Percentiles rank a stretch among this genome's conserved stretches.
Conservation (phyloP, 1,284 basidiomycete genomes). For the Cutaneotrichosporon sp. region DNA sequence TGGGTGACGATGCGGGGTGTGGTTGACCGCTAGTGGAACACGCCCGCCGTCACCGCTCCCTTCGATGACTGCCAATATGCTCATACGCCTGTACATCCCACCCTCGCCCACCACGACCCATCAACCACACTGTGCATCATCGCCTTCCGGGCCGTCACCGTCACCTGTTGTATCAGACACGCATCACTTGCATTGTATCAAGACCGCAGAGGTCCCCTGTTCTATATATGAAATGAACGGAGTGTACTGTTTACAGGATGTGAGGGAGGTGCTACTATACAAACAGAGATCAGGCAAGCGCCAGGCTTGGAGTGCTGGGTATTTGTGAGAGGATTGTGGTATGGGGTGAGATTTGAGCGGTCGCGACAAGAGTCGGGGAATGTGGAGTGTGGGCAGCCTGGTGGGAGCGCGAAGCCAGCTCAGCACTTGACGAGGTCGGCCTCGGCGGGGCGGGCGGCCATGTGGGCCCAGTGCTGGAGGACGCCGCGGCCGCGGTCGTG, state of each 20-base stretch:
- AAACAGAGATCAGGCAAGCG: no score
- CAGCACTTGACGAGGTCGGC: neutral
- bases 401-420: neutral
- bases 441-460: constrained; percentile 14
- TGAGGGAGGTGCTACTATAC: no score
- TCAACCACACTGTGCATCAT: neutral
- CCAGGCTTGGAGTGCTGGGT: no score
- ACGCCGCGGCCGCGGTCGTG: constrained; percentile 46
- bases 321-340: no score
- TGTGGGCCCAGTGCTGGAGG: constrained; percentile 41
- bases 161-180: neutral
- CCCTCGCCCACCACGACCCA: neutral
- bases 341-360: no score
- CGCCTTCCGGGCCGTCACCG: neutral
- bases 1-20: neutral
- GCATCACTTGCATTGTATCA: constrained; percentile 2
- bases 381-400: no score
- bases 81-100: no score
- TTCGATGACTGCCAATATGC: neutral
- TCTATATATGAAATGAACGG: constrained; percentile 1
- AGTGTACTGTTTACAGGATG: neutral
- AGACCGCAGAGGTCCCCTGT: neutral
- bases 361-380: no score
- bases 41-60: constrained; percentile 19
- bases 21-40: constrained; percentile 18